Conservation (phyloP, 352 stramenopile genomes). For the Peronosclerospora sorghi region DNA sequence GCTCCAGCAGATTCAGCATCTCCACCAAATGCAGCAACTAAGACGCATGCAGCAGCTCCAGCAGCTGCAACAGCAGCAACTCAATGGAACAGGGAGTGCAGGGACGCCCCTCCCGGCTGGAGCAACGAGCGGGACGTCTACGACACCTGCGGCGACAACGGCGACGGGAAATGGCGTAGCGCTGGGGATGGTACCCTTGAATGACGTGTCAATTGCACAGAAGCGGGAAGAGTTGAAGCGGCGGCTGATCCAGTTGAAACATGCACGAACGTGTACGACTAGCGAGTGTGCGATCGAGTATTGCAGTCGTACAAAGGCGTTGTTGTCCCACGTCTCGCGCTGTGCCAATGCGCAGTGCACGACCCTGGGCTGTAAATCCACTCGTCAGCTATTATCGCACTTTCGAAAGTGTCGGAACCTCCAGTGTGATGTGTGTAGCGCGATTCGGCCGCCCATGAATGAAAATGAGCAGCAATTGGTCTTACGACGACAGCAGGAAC, state of each 20-base stretch:
- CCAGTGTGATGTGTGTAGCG: slow-evolving; percentile 79
- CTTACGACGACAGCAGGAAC: slow-evolving; percentile 74
- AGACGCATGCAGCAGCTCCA: slow-evolving; percentile 72
- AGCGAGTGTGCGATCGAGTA: slow-evolving; percentile 72
- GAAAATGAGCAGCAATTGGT: slow-evolving; percentile 79
- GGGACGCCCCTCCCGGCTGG: slow-evolving; percentile 10
- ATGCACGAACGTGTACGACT: slow-evolving; percentile 70
- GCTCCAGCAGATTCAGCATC: slow-evolving; percentile 76
- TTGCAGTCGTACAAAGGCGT: slow-evolving; percentile 66
- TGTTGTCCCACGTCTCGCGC: slow-evolving; percentile 71
- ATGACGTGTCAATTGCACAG: slow-evolving; percentile 70
- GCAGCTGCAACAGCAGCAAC: slow-evolving; percentile 50
- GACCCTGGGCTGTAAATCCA: slow-evolving; percentile 84
- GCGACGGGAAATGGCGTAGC: slow-evolving; percentile 12
- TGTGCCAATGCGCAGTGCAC: slow-evolving; percentile 78
- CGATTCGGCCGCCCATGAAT: slow-evolving; percentile 82
- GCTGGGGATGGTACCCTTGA: slow-evolving; percentile 58
- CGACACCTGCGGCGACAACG: slow-evolving; percentile 7
- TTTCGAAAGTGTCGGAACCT: slow-evolving; percentile 84
- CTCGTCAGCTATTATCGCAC: slow-evolving; percentile 73
- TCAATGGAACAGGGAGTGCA: slow-evolving; percentile 20
- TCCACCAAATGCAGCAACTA: slow-evolving; percentile 81
- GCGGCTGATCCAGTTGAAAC: slow-evolving; percentile 79
- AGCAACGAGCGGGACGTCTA: slow-evolving; percentile 16
- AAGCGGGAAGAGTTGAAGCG: slow-evolving; percentile 80